These are phyloP conservation scores for Dictyostelium discoideum DNA, from an alignment of 78 protist genomes.

Conservation along the genomic window dicty_2.7 NC_007090.3:609001-609500, in stretches of 20 bases:
- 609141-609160: conserved; percentile 64
- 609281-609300: background rate
- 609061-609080: conserved; percentile 38
- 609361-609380: background rate
- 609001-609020: conserved; percentile 68
- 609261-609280: background rate
- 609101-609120: conserved; percentile 59
- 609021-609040: conserved; percentile 38
- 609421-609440: background rate
- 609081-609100: conserved; percentile 68
- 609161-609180: conserved; percentile 12
- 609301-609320: background rate
- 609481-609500: background rate
- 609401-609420: background rate
- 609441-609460: background rate
- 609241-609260: background rate
- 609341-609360: background rate
- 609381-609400: background rate
- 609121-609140: conserved; percentile 78
- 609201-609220: conserved; percentile 45
- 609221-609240: conserved; percentile 22
- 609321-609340: background rate
- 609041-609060: conserved; percentile 52
- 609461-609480: background rate
- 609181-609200: conserved; percentile 46